Evolutionary conservation across 257 asterid species (phyloP).

Genomic region (Nicotiana knightiana): DNA sequence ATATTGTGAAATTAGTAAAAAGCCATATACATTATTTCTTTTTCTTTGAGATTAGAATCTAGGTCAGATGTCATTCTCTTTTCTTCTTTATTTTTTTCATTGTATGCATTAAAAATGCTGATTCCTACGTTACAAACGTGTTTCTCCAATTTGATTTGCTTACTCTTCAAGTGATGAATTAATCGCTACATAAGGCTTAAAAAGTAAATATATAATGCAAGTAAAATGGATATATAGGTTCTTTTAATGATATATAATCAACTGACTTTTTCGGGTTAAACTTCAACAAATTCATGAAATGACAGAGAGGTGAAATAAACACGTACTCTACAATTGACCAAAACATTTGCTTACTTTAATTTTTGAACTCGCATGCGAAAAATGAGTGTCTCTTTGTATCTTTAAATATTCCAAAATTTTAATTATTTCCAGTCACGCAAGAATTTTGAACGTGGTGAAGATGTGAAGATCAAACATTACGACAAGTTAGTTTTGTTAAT

Average conservation of each 20-base stretch:
- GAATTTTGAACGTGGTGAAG: not conserved
- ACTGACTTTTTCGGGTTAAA: too few relatives aligned
- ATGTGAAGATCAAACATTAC: not conserved
- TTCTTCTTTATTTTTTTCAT: not conserved
- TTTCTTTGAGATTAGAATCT: not conserved
- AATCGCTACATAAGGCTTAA: not conserved
- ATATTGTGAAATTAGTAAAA: not conserved
- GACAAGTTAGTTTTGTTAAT: not conserved
- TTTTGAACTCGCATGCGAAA: not conserved
- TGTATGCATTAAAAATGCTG: not conserved
- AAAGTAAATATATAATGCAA: not conserved
- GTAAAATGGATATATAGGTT: not conserved
- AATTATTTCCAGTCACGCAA: not conserved
- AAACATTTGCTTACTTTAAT: not conserved
- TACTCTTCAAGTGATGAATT: not conserved
- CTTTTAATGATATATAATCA: too few relatives aligned
- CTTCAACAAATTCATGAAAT: not conserved
- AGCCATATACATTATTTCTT: not conserved
- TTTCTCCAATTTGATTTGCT: not conserved
- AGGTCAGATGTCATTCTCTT: too few relatives aligned
- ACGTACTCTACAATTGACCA: not conserved
- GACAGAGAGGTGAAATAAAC: not conserved
- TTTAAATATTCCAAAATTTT: not conserved
- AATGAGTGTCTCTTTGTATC: not conserved
- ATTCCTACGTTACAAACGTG: not conserved